Percentiles rank a stretch among this genome's conserved stretches.
phyloP scores from a whole-genome alignment of 2,329 filamentous ascomycete genomes.

The Neonectria faginata region DNA sequence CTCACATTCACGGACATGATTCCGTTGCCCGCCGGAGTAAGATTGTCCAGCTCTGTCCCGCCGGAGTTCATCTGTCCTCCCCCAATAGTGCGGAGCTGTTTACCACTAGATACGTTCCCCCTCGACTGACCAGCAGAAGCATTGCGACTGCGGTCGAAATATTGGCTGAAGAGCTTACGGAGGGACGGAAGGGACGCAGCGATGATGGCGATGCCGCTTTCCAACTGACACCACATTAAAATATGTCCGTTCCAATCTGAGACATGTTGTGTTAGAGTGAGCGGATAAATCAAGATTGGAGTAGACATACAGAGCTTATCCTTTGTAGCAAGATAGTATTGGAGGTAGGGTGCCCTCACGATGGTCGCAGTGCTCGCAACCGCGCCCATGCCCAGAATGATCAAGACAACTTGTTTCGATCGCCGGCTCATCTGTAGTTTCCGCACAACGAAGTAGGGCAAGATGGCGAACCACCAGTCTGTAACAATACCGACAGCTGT shows the following conservation, averaged over 20 bases:
- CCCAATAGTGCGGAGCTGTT: neutral
- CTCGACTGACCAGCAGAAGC: neutral
- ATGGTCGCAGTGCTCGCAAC: conserved; percentile 11
- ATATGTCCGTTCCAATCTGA: neutral
- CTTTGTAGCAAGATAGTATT: conserved; percentile 15
- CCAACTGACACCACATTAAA: neutral
- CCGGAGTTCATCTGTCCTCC: neutral
- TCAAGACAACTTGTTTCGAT: conserved; percentile 9
- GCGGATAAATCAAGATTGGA: neutral
- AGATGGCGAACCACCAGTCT: conserved; percentile 19
- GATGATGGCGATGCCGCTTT: neutral
- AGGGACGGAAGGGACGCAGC: neutral
- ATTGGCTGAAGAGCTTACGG: neutral
- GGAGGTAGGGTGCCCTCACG: conserved; percentile 17
- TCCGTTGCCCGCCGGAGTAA: neutral
- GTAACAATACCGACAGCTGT: conserved; percentile 20
- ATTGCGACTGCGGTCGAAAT: neutral
- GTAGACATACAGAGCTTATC: neutral
- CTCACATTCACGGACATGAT: neutral
- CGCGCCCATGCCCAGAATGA: conserved; percentile 17
- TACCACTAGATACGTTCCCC: neutral
- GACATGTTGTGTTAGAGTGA: neutral
- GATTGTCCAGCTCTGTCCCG: neutral
- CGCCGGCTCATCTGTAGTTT: conserved; percentile 18
- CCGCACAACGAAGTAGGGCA: conserved; percentile 15